Base-by-base conservation (phyloP, 768 basidiomycete genomes). In the Tephrocybe sp. region DNA sequence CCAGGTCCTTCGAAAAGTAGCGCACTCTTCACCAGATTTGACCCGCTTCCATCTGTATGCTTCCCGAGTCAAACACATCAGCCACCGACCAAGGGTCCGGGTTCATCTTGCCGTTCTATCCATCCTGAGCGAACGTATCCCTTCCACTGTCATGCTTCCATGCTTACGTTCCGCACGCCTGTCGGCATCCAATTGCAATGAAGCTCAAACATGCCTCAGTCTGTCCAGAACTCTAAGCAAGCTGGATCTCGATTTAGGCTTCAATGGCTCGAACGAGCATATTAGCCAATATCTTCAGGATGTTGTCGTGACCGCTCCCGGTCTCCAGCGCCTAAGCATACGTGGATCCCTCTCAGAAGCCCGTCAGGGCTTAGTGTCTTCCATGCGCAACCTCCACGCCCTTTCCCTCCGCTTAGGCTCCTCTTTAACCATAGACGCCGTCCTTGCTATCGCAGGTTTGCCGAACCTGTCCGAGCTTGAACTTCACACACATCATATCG, bases 401-500 rank as follows among this genome's bases (percentile, higher is more conserved):
- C 60, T 78, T 22, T 72, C 69, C 12, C 65, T 79, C 27, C 69
- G 70, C 19, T 61, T 70, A 19, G 74, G 75, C 18, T 42, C 58
- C 1, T 69, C 73, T 11, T 58, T 79, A 44, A 66, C 66, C 18
- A 61, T 51, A 13, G 63, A 65, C 19, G 69, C 71, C 9, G 50
- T 80, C 16, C 51, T 65, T 44, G 64, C 70, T 3, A 57, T 78
- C 32, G 65, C 68, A 16, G 49, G 51, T 16, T 70, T 79, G 21
- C 71, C 72, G 8, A 32, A 36, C 25, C 69, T 80, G 47, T 49
- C 47, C 18, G 63, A 75, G 34, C 65, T 81, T 27, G 70, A 78
- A 47, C 44, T 80, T 9, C 77, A 81, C 46, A 74, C 70, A 1
- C 63, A 68, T 9, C 68, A 69, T 53, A 53, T 80, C 22, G 62